Evolutionary conservation across 306 rosid species (phyloP), one percentile per base, ranked within the genome.

Genomic region (Medicago truncatula): DNA sequence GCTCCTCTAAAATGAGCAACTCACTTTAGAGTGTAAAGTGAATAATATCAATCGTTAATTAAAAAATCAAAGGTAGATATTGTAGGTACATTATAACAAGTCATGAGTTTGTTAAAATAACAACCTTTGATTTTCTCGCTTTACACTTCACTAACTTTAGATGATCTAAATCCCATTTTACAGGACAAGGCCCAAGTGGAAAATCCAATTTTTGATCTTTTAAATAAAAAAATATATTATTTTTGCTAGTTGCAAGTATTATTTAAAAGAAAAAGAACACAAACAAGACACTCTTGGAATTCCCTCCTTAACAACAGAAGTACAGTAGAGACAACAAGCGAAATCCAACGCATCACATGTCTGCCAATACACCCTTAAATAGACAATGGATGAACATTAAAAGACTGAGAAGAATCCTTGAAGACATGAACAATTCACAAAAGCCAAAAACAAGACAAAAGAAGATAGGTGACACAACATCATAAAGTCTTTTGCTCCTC

Each of bases 401-500:
- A 20, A 56, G 61, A 56, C 17, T 1, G 58, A 16, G 61, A 56
- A 56, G 62, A 56, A 56, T 56, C 14, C 62, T 18, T 56, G 34
- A 9, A 56, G 15, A 20, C 62, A 20, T 20, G 15, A 20, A n/a
- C n/a, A 56, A 56, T 18, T 18, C 28, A 56, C 62, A 20, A 20
- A 56, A 18, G 62, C 62, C 15, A 18, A 8, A 56, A 4, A 56
- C 31, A 18, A 18, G 28, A 10, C 28, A 16, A 14, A 53, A 53
- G 59, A 53, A 53, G 59, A 53, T 18, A 17, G 11, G 1, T 53
- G 59, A 53, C 21, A 52, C 58, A 53, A 1, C 12, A 53, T 53
- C 59, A 53, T 53, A 53, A 16, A 56, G 62, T 56, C 34, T n/a
- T 20, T 56, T 12, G 62, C 62, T 14, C 62, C 62, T 56, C 7